Conservation (phyloP, 1,284 basidiomycete species). For the Fomes fomentarius region DNA sequence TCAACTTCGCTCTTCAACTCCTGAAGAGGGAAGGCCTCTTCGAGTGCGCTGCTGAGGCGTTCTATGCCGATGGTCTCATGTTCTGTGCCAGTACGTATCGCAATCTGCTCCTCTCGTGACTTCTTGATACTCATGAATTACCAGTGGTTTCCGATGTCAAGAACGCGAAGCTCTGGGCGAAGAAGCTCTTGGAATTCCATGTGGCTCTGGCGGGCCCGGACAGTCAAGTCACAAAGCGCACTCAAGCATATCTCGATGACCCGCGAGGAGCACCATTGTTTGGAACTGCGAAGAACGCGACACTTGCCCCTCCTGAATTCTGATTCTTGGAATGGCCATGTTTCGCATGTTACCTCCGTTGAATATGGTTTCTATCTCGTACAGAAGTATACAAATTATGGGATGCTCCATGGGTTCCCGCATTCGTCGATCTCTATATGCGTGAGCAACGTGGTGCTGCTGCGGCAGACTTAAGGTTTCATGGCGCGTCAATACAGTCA, state of each 20-base stretch:
- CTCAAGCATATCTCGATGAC: background rate
- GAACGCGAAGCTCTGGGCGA: conserved; percentile 19
- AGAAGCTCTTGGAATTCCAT: background rate
- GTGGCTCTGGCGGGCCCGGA: background rate
- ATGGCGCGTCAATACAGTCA: too few species aligned
- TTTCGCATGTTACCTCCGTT: too few species aligned
- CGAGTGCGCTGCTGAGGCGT: conserved; percentile 9
- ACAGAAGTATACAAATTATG: too few species aligned
- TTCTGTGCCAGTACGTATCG: conserved; percentile 13
- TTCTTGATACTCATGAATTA: background rate
- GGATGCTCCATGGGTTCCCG: too few species aligned
- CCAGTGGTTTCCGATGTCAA: conserved; percentile 21
- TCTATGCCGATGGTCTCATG: conserved; percentile 22
- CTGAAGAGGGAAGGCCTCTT: conserved; percentile 22
- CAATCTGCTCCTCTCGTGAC: background rate
- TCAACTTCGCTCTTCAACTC: conserved; percentile 15
- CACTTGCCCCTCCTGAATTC: background rate
- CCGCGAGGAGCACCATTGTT: background rate
- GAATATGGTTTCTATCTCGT: too few species aligned
- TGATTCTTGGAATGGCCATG: background rate
- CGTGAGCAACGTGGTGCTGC: too few species aligned
- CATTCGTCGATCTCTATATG: too few species aligned
- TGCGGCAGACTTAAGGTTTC: too few species aligned
- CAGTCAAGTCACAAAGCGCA: background rate
- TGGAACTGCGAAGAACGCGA: background rate